A percentile compares a stretch with the other conserved stretches of the same genome.
These are phyloP conservation scores for Hysterium pulicare DNA, from an alignment of 2,329 filamentous ascomycete species.

Conservation along the genomic window DNA sequence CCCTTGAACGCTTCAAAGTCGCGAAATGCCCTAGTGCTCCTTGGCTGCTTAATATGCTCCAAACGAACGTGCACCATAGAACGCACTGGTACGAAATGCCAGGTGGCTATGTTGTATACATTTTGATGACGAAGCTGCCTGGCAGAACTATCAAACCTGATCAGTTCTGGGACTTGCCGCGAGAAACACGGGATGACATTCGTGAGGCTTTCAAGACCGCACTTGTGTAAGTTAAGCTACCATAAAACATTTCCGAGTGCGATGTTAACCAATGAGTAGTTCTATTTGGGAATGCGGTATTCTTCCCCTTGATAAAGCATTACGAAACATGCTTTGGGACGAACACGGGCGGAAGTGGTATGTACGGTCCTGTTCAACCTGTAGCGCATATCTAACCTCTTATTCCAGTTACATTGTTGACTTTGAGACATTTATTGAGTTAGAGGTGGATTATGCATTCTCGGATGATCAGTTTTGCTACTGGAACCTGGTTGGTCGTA, in stretches of 20 bases:
- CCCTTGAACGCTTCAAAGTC: slow-evolving; percentile 2
- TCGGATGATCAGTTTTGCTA: too few relatives aligned
- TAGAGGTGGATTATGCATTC: too few relatives aligned
- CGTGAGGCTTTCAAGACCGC: slow-evolving; percentile 10
- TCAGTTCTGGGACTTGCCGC: slow-evolving; percentile 2
- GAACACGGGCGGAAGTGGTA: slow-evolving; percentile 10
- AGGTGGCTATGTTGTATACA: slow-evolving; percentile 8
- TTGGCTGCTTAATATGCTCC: slow-evolving; percentile 1
- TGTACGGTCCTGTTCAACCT: neutral
- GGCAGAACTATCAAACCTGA: slow-evolving; percentile 1
- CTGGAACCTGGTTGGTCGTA: too few relatives aligned
- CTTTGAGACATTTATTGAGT: too few relatives aligned
- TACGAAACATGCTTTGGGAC: slow-evolving; percentile 10
- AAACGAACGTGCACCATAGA: neutral
- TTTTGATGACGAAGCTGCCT: slow-evolving; percentile 12
- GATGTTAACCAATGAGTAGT: neutral
- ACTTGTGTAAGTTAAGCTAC: slow-evolving; percentile 6
- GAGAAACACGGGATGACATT: slow-evolving; percentile 5
- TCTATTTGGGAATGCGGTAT: slow-evolving; percentile 4
- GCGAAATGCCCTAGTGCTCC: slow-evolving; percentile 3
- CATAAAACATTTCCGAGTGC: neutral
- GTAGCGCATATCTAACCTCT: neutral
- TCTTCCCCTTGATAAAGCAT: slow-evolving; percentile 1
- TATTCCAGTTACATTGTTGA: slow-evolving; percentile 10
- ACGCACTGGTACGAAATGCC: slow-evolving; percentile 4